These are phyloP conservation scores for Penicillium silybi DNA, from an alignment of 495 filamentous ascomycete genomes.

Conservation along the genomic window DNA sequence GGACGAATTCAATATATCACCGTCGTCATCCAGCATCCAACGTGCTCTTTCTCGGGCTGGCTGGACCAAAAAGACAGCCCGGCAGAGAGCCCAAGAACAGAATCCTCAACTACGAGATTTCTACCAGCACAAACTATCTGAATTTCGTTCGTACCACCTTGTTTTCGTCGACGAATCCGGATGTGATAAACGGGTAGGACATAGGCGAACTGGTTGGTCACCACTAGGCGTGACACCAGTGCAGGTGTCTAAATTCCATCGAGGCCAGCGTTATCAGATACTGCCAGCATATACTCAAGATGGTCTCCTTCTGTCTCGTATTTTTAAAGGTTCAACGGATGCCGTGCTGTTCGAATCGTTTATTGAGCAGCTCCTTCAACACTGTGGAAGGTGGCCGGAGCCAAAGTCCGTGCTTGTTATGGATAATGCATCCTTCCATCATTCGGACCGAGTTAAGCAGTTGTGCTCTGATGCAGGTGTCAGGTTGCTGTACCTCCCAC, in stretches of 20 bases:
- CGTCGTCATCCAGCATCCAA: no score
- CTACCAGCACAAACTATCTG: constrained; percentile 1
- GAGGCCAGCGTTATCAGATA: constrained; percentile 33
- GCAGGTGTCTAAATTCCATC: constrained; percentile 28
- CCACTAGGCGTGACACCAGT: constrained; percentile 28
- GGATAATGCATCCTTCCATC: constrained; percentile 44
- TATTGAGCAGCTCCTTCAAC: constrained; percentile 34
- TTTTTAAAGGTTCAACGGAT: constrained; percentile 38
- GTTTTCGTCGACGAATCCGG: constrained; percentile 1
- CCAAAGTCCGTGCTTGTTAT: constrained; percentile 42
- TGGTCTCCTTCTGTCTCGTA: constrained; percentile 29
- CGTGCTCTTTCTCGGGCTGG: no score
- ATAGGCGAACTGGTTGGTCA: constrained; percentile 30
- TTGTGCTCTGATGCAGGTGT: constrained; percentile 35
- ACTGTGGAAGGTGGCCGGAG: constrained; percentile 34
- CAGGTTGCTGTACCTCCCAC: constrained; percentile 27
- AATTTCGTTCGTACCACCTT: constrained; percentile 1
- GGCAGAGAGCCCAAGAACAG: constrained; percentile 26
- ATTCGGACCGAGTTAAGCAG: constrained; percentile 27
- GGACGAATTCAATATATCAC: no score
- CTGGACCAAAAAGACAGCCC: constrained; percentile 21
- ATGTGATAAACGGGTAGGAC: constrained; percentile 3
- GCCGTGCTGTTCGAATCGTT: constrained; percentile 37
- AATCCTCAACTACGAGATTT: constrained; percentile 21
- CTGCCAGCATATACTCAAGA: constrained; percentile 35